phyloP scores from a whole-genome alignment of 2,329 filamentous ascomycete species.

The Periglandula ipomoeae region DNA sequence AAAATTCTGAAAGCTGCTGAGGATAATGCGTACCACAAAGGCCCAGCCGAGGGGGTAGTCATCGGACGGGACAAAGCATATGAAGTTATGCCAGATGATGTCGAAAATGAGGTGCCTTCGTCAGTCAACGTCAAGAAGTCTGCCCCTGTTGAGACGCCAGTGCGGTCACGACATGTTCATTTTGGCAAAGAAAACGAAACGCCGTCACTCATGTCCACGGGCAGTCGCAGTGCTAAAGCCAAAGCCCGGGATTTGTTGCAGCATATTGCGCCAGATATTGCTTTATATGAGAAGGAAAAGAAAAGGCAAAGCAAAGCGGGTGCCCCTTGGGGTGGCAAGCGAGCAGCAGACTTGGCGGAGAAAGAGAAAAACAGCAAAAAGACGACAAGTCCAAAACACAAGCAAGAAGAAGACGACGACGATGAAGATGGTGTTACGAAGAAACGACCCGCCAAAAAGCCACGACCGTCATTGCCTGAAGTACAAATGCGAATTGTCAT shows the following conservation, averaged over 20 bases:
- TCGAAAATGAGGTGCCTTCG: constrained; percentile 24
- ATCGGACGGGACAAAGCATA: constrained; percentile 33
- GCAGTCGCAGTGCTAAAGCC: constrained; percentile 80
- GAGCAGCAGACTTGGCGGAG: constrained; percentile 50
- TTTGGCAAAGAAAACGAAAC: constrained; percentile 76
- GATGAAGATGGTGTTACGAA: constrained; percentile 35
- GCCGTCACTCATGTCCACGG: constrained; percentile 56
- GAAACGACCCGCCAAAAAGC: constrained; percentile 50
- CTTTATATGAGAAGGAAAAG: constrained; percentile 85
- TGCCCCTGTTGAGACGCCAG: constrained; percentile 25
- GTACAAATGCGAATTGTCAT: constrained; percentile 69
- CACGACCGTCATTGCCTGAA: constrained; percentile 49
- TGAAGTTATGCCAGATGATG: constrained; percentile 35
- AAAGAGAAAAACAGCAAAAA: constrained; percentile 37
- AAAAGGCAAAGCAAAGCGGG: constrained; percentile 54
- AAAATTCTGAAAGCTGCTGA: constrained; percentile 40
- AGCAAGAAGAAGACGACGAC: constrained; percentile 32
- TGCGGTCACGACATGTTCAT: constrained; percentile 34
- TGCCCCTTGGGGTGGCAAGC: constrained; percentile 52
- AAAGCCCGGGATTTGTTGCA: constrained; percentile 72
- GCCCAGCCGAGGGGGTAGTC: constrained; percentile 37
- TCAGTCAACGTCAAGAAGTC: constrained; percentile 15
- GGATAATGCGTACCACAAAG: constrained; percentile 39
- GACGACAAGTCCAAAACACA: constrained; percentile 30
- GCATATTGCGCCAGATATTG: constrained; percentile 72